A percentile compares a stretch with the other conserved stretches of the same genome.
phyloP scores from a whole-genome alignment of 257 asterid species.

The Przewalskia tangutica region DNA sequence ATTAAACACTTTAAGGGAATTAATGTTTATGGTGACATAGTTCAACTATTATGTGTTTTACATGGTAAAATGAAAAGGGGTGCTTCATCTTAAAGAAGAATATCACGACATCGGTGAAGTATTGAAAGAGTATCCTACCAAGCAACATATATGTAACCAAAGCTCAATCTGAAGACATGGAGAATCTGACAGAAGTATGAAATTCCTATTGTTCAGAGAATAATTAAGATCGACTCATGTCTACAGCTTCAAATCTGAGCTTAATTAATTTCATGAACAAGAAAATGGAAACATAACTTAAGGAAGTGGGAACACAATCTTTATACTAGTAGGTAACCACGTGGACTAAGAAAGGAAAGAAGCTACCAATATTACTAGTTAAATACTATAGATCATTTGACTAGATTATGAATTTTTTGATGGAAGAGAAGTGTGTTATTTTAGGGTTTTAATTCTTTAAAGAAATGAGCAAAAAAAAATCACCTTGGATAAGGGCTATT shows the following conservation, averaged over 20 bases:
- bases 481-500: slow-evolving; percentile 87
- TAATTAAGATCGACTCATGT: background rate
- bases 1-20: background rate
- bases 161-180: background rate
- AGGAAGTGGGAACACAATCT: background rate
- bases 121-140: background rate
- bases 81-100: background rate
- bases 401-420: background rate
- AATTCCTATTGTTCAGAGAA: background rate
- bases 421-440: background rate
- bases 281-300: background rate
- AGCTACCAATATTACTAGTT: background rate
- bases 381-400: background rate
- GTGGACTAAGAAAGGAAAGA: background rate
- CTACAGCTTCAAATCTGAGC: background rate
- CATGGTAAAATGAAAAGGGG: background rate
- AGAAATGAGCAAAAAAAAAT: background rate
- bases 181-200: background rate
- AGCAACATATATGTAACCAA: background rate
- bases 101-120: background rate
- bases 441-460: background rate
- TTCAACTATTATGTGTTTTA: background rate
- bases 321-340: background rate
- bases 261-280: background rate
- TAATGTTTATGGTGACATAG: background rate